Base-by-base conservation (phyloP, 768 basidiomycete genomes). In the Leccinum uliginosum region DNA sequence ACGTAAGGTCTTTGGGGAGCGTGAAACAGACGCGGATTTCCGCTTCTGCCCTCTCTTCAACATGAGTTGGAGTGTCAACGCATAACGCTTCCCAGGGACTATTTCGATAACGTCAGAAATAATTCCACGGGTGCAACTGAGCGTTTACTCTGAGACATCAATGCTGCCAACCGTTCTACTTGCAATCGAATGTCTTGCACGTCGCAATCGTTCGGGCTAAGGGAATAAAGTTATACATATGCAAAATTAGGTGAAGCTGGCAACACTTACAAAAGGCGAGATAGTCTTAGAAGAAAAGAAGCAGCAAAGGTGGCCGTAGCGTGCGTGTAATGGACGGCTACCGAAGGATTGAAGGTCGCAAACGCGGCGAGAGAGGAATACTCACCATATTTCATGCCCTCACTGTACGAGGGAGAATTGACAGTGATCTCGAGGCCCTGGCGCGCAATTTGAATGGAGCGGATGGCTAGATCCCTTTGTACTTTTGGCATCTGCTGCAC, bases 81-180 rank as follows among this genome's bases (percentile, higher is more conserved):
- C 94, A 63, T 97, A 98, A 53, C 94, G 85, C 66, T 92, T 92
- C 12, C 93, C 95, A 23, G 94, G 93, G 57, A 95, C 93, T 94
- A 65, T 4, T 38, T 47, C 9, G 21, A 56, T n/a, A n/a, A 34
- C 46, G 53, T 60, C 54, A 60, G 60, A 52, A 52, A n/a, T n/a
- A 46, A 46, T 44, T 30, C 34, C 46, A 43, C 51, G 2, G 21
- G 44, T 7, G 21, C 43, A 53, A 47, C 45, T 50, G 38, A 51
- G 23, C 27, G 71, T 84, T 65, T 68, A 95, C 93, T 87, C 70
- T 87, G 83, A 2, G 89, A 83, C 76, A 98, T 83, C 17, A 93
- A 76, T 43, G 73, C 77, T 0, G 88, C 85, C 3, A 98, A 76
- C 44, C 83, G 83, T 67, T 94, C 91, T 6, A 97, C 88, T 65